Evolutionary conservation across 352 stramenopile genomes (phyloP), one percentile per base, ranked within the genome.

Genomic region (Pythium phragmitis): DNA sequence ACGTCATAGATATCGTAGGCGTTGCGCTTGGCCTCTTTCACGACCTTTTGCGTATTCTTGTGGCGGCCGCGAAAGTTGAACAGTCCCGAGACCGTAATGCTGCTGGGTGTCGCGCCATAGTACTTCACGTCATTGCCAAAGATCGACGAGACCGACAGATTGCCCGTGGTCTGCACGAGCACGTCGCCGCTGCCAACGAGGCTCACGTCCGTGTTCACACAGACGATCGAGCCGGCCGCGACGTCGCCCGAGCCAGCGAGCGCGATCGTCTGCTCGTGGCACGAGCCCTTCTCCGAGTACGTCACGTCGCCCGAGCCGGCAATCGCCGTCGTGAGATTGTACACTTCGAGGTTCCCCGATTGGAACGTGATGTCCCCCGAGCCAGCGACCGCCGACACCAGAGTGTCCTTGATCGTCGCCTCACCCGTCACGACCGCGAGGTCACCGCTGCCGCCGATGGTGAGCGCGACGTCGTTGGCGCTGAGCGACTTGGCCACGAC

Each of bases 181-280:
- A 69, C 72, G 60, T 77, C 52, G 17, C 77, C 77, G 39, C 56
- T 69, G 41, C 77, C 77, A 11, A 77, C 48, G 14, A 87, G 68
- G n/a, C 48, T 74, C n/a, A 87, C 62, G 26, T 74, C 63, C 6
- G 75, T 69, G 47, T 73, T 61, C 16, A 76, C 72, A 39, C 71
- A 76, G n/a, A 70, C 71, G 37, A 82, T 75, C 5, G 76, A 80
- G 19, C 62, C 77, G 2, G 74, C 37, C 17, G 75, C 69, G 48
- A 87, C 60, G 34, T 68, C 63, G 11, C 77, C 76, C 47, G 75
- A 69, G n/a, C 70, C 76, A 26, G 59, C 58, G 21, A 78, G 37
- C 16, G 57, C 48, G 36, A 84, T 67, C 36, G 67, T 65, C 57
- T 84, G 70, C 42, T 60, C 9, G 28, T 61, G 19, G 43, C 57